Conservation (phyloP, 2,329 filamentous ascomycete genomes). For the Rutstroemia sp. region DNA sequence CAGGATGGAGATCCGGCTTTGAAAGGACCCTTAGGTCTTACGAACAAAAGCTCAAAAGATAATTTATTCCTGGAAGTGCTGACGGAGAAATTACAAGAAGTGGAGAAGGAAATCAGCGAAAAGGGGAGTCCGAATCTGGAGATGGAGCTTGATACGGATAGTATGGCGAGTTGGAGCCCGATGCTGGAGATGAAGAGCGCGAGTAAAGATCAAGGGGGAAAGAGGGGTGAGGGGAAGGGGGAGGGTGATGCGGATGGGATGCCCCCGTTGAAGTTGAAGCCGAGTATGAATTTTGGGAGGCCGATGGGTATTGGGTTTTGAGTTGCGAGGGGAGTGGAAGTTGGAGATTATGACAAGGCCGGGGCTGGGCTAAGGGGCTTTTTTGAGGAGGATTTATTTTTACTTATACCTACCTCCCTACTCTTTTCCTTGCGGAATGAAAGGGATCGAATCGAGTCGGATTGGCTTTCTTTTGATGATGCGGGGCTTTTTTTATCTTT, state of each 20-base stretch:
- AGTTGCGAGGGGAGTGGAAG: not conserved
- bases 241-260: slow-evolving; percentile 14
- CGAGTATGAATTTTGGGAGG: slow-evolving; percentile 23
- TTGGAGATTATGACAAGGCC: not conserved
- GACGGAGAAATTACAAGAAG: slow-evolving; percentile 21
- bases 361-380: not conserved
- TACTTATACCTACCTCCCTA: not conserved
- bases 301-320: slow-evolving; percentile 20
- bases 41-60: slow-evolving; percentile 15
- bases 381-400: not conserved
- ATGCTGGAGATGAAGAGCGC: slow-evolving; percentile 5
- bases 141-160: not conserved
- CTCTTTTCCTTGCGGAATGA: not conserved
- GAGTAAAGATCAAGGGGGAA: not conserved
- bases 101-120: slow-evolving; percentile 11
- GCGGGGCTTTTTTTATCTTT: not conserved
- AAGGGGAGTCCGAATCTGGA: slow-evolving; percentile 4
- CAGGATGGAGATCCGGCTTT: slow-evolving; percentile 20
- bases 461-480: not conserved
- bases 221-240: slow-evolving; percentile 2
- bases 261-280: slow-evolving; percentile 19
- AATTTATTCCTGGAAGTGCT: slow-evolving; percentile 22
- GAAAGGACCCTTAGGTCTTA: slow-evolving; percentile 22
- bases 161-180: not conserved
- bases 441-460: too few relatives aligned